These are phyloP conservation scores for Hypoxylon sp. DNA, from an alignment of 2,329 filamentous ascomycete genomes.

Conservation along the genomic window DNA sequence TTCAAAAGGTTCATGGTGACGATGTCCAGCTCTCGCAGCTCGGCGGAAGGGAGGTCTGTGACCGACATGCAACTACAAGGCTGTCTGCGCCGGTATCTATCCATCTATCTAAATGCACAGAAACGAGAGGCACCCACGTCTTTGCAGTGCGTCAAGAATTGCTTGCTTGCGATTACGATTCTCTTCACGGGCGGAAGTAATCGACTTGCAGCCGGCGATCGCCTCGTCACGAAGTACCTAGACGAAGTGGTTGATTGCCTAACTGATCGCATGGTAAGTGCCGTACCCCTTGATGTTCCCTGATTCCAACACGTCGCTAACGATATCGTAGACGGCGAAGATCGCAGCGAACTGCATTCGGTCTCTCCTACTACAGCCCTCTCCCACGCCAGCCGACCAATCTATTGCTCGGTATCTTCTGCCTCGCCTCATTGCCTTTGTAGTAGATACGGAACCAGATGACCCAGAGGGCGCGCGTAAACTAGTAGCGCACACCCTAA, in stretches of 20 bases:
- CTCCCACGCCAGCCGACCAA: slow-evolving; percentile 76
- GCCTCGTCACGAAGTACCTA: slow-evolving; percentile 80
- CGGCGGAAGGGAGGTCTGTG: slow-evolving; percentile 59
- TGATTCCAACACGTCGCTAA: slow-evolving; percentile 32
- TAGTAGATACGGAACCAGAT: slow-evolving; percentile 77
- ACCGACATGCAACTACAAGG: slow-evolving; percentile 82
- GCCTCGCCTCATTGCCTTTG: slow-evolving; percentile 82
- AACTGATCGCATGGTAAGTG: slow-evolving; percentile 76
- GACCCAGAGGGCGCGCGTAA: slow-evolving; percentile 83
- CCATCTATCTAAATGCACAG: slow-evolving; percentile 82
- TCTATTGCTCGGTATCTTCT: slow-evolving; percentile 81
- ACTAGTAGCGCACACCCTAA: slow-evolving; percentile 80
- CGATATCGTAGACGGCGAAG: slow-evolving; percentile 76
- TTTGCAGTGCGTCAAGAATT: slow-evolving; percentile 92
- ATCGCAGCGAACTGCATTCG: slow-evolving; percentile 92
- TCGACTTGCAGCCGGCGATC: slow-evolving; percentile 80
- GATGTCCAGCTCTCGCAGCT: slow-evolving; percentile 69
- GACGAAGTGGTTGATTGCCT: slow-evolving; percentile 89
- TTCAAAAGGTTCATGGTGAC: slow-evolving; percentile 90
- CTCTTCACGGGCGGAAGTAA: slow-evolving; percentile 86
- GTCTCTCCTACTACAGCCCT: slow-evolving; percentile 80
- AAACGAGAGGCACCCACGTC: slow-evolving; percentile 82
- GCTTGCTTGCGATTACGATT: slow-evolving; percentile 88
- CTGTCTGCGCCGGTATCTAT: slow-evolving; percentile 85
- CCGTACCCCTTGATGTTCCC: slow-evolving; percentile 34